Base-by-base conservation (phyloP, 345 rosid species). In the Clarkia xantiana region DNA sequence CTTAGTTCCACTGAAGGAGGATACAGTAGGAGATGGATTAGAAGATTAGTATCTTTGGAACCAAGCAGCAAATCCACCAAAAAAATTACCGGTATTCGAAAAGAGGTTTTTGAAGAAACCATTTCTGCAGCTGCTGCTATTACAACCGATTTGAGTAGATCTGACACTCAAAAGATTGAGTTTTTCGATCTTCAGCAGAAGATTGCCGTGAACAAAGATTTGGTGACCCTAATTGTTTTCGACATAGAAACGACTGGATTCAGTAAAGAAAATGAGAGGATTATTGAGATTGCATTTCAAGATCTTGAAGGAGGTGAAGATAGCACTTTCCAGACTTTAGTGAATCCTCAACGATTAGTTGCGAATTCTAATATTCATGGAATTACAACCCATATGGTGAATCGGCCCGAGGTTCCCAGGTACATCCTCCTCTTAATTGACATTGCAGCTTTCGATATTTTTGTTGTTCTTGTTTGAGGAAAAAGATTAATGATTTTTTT, bases 211-310 rank as follows among this genome's bases (percentile, higher is more conserved):
- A 67, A 62, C 44, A 71, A 75, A 71, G 79, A 79, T 45, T 59
- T 84, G 49, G 56, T 74, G 48, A 84, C 96, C 0, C 64, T 72
- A 43, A 67, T 86, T 36, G 72, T 71, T 51, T 65, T 70, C 11
- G 96, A 86, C 68, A 68, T 81, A 49, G 96, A 86, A 70, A 86
- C 98, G 16, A 81, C 86, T 0, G 98, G 95, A 10, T 53, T 80
- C 44, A 67, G 71, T 60, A 62, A 86, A 60, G 61, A 46, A 45
- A 54, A 59, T 0, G 89, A 71, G 0, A 55, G 77, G 22, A 84
- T 91, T 3, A 72, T 91, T 23, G 98, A 86, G 80, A 73, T 91
- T 54, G 95, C 85, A 7, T 56, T 73, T 11, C 87, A 76, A 62
- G 98, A 91, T 78, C 72, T 91, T 40, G 62, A 67, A 1, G 96